A percentile compares a stretch with the other conserved stretches of the same genome.
Conservation (phyloP, 331 rosid species). For the Acacia pycnantha region DNA sequence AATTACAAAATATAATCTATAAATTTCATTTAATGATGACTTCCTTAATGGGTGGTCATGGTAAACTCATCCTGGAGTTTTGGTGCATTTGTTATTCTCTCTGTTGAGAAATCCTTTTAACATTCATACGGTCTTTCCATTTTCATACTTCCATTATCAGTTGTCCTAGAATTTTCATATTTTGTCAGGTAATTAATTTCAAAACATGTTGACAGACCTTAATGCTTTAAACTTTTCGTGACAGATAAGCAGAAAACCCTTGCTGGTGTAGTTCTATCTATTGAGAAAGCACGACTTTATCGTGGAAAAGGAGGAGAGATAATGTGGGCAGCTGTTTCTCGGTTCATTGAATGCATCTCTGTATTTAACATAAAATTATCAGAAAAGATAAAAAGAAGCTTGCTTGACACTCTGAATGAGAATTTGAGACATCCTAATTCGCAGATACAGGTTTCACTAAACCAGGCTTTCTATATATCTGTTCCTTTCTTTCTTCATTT, state of each 20-base stretch:
- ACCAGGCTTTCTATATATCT: conserved; percentile 7
- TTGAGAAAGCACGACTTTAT: conserved; percentile 88
- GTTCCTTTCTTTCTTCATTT: neutral
- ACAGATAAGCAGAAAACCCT: conserved; percentile 79
- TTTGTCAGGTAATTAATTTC: neutral
- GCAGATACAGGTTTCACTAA: conserved; percentile 78
- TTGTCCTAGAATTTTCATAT: neutral
- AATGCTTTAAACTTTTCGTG: conserved; percentile 28
- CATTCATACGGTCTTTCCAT: neutral
- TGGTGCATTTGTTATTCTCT: conserved; percentile 6
- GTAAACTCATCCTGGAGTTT: neutral
- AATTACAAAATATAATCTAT: conserved; percentile 10
- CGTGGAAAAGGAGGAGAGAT: conserved; percentile 86
- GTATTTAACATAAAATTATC: conserved; percentile 25
- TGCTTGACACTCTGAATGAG: conserved; percentile 82
- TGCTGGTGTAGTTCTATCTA: conserved; percentile 79
- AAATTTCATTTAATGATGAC: conserved; percentile 7
- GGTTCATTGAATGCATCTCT: conserved; percentile 84
- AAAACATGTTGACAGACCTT: conserved; percentile 17
- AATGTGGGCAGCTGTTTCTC: conserved; percentile 93
- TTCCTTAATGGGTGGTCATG: conserved; percentile 21
- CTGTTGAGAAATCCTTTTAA: neutral
- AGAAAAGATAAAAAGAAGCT: conserved; percentile 65
- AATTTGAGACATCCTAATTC: conserved; percentile 96
- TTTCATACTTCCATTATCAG: neutral